Base-by-base conservation (phyloP, 306 rosid species). In the Medicago ruthenica region DNA sequence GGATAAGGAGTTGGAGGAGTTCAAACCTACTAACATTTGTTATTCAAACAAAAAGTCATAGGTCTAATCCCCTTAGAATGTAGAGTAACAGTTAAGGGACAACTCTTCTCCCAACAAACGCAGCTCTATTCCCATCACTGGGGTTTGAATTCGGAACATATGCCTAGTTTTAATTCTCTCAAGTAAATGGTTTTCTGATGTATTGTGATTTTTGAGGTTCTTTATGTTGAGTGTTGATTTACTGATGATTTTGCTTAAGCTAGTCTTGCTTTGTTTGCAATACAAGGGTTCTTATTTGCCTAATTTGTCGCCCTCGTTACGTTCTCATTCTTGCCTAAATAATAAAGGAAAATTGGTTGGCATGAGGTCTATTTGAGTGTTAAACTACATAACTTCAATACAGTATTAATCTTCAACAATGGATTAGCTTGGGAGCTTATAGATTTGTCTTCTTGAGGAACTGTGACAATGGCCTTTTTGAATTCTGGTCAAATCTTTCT, bases 401-500 rank as follows among this genome's bases (percentile, higher is more conserved):
- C 7, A 7, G 11, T 66, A 73, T 27, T 54, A 72, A 64, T 72
- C 12, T 71, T 39, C 48, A 36, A 9, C 34, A 17, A 6, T 54
- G 42, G 55, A 9, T 65, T 67, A 47, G 24, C 62, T 60, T 22
- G 41, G 69, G 40, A 17, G 40, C 69, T 15, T 66, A 50, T 16
- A 58, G 65, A 22, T 67, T 80, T 16, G 76, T 44, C 34, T 69
- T 44, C 10, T 75, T 15, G 22, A 27, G 42, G 27, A 62, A 62
- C 17, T 62, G 67, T 53, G 61, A 5, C 57, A 45, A 42, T 34
- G 42, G 22, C 22, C 70, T 9, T 36, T 22, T 44, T 37, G 65
- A 73, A 58, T 67, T 67, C 70, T 55, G 58, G 68, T 75, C 41
- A 11, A 20, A 75, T 22, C 61, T 70, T 62, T 70, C 58, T 39